Evolutionary conservation across 495 filamentous ascomycete genomes (phyloP).

Genomic region (Rhypophila decipiens): DNA sequence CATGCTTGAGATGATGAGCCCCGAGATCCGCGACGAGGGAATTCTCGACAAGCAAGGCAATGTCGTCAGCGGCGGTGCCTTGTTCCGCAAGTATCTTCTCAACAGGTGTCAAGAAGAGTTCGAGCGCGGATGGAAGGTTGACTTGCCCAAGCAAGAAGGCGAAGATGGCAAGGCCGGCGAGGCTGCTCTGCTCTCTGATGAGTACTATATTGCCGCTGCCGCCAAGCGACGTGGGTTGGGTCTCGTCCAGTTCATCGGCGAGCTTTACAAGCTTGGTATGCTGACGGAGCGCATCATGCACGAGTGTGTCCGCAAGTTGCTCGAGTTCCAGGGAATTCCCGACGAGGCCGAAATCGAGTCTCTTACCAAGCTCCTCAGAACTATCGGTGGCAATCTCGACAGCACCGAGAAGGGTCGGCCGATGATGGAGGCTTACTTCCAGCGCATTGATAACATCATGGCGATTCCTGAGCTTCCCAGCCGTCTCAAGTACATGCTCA

Average conservation of each 20-base stretch:
- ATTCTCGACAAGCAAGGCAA: constrained; percentile 80
- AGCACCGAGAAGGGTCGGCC: constrained; percentile 67
- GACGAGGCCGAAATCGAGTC: constrained; percentile 96
- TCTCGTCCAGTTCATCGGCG: constrained; percentile 98
- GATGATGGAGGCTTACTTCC: constrained; percentile 93
- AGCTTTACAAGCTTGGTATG: constrained; percentile 98
- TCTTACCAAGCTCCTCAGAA: constrained; percentile 83
- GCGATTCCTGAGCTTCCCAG: constrained; percentile 73
- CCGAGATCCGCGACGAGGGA: constrained; percentile 90
- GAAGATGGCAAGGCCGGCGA: constrained; percentile 61
- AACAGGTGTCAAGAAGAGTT: constrained; percentile 99
- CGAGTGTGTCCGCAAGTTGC: constrained; percentile 93
- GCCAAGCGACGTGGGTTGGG: constrained; percentile 96
- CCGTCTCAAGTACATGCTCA: constrained; percentile 87
- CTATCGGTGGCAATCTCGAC: constrained; percentile 83
- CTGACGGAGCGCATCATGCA: constrained; percentile 99
- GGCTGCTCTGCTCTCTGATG: constrained; percentile 80
- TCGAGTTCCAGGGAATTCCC: constrained; percentile 88
- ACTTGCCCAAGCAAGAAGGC: constrained; percentile 76
- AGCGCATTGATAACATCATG: constrained; percentile 73
- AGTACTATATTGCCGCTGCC: constrained; percentile 93
- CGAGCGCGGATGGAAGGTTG: constrained; percentile 94
- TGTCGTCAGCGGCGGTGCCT: constrained; percentile 80
- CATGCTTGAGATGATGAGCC: constrained; percentile 93
- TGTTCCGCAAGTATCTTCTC: constrained; percentile 98